Base-by-base conservation (phyloP, 2,329 filamentous ascomycete species). In the Apiospora kogelbergensis region DNA sequence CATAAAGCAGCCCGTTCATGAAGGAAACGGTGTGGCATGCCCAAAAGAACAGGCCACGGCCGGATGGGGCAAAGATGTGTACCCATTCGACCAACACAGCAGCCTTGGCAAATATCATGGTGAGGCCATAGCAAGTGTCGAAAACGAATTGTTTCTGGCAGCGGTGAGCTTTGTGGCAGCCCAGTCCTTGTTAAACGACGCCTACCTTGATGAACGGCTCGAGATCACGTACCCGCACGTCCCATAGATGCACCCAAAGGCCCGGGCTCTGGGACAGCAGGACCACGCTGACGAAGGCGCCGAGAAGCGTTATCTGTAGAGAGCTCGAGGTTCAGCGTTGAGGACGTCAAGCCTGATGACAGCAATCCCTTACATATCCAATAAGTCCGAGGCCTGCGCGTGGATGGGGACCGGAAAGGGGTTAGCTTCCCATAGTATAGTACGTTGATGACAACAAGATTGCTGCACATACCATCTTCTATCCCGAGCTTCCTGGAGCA, bases 141-240 rank as follows among this genome's bases (percentile, higher is more conserved):
- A 66, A 45, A 20, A 30, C 65, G 17, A 46, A 37, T 22, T 7
- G 6, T 57, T 33, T 57, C 48, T 57, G 48, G 15, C 48, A 3
- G 26, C 15, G 26, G 65, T 66, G 44, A 45, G 17, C 65, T 37
- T n/a, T 48, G 30, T 7, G 5, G 13, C 15, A 26, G 22, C 15
- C 40, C 15, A 40, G 7, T 10, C 24, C 15, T 46, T 40, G 24
- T 24, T 22, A 1, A 22, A 24, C 4, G 13, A 24, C 7, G 10
- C 41, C 10, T 48, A 66, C 65, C 65, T 66, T 66, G 44, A 53
- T 66, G 4, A 22, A 48, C 17, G 42, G 20, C 44, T 66, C 65
- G 37, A 66, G 42, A 3, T 48, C 24, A 17, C 46, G 44, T 2
- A 66, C 17, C 40, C 65, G 65, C 15, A 66, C 24, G 24, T 66